phyloP scores from a whole-genome alignment of 768 basidiomycete genomes.

The Tricholoma bakamatsutake region DNA sequence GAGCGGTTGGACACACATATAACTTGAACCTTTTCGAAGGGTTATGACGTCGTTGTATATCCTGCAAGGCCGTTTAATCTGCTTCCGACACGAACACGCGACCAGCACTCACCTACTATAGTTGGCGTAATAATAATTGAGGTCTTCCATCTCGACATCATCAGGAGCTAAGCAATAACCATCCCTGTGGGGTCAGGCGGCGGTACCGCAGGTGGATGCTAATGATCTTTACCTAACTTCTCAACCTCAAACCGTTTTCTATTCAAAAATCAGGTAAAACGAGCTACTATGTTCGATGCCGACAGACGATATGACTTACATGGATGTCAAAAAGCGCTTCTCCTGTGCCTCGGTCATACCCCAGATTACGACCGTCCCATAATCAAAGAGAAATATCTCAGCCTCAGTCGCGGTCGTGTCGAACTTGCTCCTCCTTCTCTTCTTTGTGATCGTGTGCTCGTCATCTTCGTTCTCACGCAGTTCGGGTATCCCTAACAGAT shows the following conservation, averaged over 20 bases:
- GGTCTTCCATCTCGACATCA: conserved; percentile 91
- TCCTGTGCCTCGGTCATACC: conserved; percentile 95
- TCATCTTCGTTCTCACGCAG: conserved; percentile 36
- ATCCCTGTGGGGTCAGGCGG: neutral
- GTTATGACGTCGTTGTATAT: conserved; percentile 99
- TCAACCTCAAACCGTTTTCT: conserved; percentile 96
- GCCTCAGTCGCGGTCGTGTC: conserved; percentile 61
- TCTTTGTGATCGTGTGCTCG: conserved; percentile 27
- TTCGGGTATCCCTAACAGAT: conserved; percentile 76
- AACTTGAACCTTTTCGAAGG: conserved; percentile 87
- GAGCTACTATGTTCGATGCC: neutral
- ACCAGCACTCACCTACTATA: conserved; percentile 70
- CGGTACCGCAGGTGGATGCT: neutral
- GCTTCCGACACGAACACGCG: conserved; percentile 3
- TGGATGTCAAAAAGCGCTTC: conserved; percentile 80
- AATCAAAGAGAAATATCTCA: conserved; percentile 91
- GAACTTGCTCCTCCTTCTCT: conserved; percentile 61
- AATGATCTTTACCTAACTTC: conserved; percentile 54
- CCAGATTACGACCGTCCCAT: conserved; percentile 96
- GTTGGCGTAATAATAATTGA: conserved; percentile 95
- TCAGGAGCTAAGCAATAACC: conserved; percentile 53
- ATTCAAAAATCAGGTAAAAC: conserved; percentile 7
- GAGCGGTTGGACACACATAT: conserved; percentile 60
- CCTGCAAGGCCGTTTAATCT: conserved; percentile 27
- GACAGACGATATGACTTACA: conserved; percentile 47